phyloP scores from a whole-genome alignment of 768 basidiomycete genomes.

The Russula sp. region DNA sequence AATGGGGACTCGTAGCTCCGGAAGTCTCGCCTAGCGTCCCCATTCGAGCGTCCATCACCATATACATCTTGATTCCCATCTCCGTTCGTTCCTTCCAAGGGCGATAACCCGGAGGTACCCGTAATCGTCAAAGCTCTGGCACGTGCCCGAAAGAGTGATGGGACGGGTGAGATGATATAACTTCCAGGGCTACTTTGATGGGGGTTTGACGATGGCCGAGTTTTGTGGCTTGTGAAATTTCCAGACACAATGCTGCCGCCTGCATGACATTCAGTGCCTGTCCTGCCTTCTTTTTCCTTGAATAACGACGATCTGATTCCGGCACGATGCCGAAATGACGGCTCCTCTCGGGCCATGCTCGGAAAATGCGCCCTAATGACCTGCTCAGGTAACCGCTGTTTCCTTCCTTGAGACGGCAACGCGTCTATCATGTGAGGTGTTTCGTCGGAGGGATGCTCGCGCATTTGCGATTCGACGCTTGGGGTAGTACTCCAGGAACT shows the following conservation, averaged over 20 bases:
- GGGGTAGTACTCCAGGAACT: background rate
- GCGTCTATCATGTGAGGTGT: background rate
- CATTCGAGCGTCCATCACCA: background rate
- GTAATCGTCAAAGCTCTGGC: slow-evolving; percentile 4
- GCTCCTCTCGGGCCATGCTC: background rate
- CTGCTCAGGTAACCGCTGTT: background rate
- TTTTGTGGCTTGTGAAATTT: background rate
- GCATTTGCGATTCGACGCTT: background rate
- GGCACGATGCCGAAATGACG: background rate
- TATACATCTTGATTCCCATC: background rate
- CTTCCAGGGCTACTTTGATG: background rate
- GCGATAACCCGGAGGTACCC: background rate
- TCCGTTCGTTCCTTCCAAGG: background rate
- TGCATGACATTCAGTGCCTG: background rate
- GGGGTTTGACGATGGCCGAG: background rate
- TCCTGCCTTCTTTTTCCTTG: background rate
- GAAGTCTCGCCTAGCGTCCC: slow-evolving; percentile 11
- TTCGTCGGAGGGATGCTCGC: background rate
- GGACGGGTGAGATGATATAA: slow-evolving; percentile 3
- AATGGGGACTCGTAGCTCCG: slow-evolving; percentile 41
- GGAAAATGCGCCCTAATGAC: background rate
- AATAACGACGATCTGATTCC: background rate
- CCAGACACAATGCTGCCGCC: background rate
- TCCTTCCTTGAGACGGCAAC: background rate
- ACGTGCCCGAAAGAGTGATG: slow-evolving; percentile 14